These are phyloP conservation scores for Saprolegnia diclina DNA, from an alignment of 352 stramenopile genomes.

Conservation along the genomic window DNA sequence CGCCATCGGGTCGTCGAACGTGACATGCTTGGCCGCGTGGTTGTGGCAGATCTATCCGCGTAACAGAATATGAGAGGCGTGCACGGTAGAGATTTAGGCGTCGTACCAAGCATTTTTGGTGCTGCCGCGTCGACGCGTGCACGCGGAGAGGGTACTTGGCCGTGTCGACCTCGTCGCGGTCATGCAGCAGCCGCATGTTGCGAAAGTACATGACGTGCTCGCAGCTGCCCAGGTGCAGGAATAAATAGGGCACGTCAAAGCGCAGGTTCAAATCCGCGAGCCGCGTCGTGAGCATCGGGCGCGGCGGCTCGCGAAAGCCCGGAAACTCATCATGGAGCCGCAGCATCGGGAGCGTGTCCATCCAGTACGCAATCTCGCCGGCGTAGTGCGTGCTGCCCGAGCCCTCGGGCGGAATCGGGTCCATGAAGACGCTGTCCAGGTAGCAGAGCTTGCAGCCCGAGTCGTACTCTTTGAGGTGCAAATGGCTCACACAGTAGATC, in stretches of 20 bases:
- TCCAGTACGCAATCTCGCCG: slow-evolving; percentile 4
- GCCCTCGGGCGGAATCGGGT: background rate
- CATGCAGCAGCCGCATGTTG: slow-evolving; percentile 13
- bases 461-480: slow-evolving; percentile 14
- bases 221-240: slow-evolving; percentile 13
- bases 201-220: slow-evolving; percentile 16
- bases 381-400: background rate
- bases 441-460: slow-evolving; percentile 16
- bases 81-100: background rate
- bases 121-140: background rate
- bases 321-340: background rate
- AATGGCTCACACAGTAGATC: slow-evolving; percentile 12
- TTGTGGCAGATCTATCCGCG: slow-evolving; percentile 1
- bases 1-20: slow-evolving; percentile 15
- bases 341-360: slow-evolving; percentile 1
- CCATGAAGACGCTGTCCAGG: slow-evolving; percentile 9
- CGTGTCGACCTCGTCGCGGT: background rate
- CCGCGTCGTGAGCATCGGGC: background rate
- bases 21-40: slow-evolving; percentile 16
- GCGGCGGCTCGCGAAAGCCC: background rate
- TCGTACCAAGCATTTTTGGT: slow-evolving; percentile 23
- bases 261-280: background rate
- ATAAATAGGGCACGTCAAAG: slow-evolving; percentile 11
- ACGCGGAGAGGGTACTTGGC: slow-evolving; percentile 17
- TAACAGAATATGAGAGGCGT: background rate